Base-by-base conservation (phyloP, 352 stramenopile species). In the Nannochloropsis limnetica region DNA sequence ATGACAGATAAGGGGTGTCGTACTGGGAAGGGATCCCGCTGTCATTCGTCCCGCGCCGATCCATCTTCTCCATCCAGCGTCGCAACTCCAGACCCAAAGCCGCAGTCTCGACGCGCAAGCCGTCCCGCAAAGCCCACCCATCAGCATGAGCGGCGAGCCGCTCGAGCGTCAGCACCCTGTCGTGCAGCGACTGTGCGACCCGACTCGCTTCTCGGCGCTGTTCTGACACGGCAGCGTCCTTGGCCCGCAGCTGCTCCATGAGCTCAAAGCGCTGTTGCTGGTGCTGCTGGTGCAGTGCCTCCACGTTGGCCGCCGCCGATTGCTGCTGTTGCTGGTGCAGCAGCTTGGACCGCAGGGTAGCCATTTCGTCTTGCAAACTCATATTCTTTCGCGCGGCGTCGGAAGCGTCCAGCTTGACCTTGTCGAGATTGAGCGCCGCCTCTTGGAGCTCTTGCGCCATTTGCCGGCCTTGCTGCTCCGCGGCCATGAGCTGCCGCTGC, bases 121-220 rank as follows among this genome's bases (percentile, higher is more conserved):
- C 61, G 61, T 74, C 61, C 25, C 61, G n/a, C n/a, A 74, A 74
- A 25, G 61, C 61, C 61, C 61, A 74, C 0, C 61, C 61, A 74
- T 74, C 61, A 74, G 61, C 61, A 74, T 74, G 61, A 25, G 61
- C 61, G 8, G 61, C 61, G 22, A 74, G 3, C 11, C 20, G 61
- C 61, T 74, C 61, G 25, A 74, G 61, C 61, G 61, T 74, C n/a
- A 74, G 61, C 4, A 74, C 61, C 61, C 61, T 74, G 61, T 74
- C 61, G 25, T 74, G 61, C 61, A 74, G 25, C 22, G 61, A 74
- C n/a, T 29, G 61, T 15, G 61, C 61, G 11, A 74, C 25, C n/a
- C 61, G 61, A 20, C 61, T 31, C n/a, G 11, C n/a, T 31, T 74
- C 61, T 74, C 61, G 61, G 61, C 61, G 11, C 22, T 31, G 61